Conservation (phyloP, 441 rosid genomes). For the Brassica hybrid region DNA sequence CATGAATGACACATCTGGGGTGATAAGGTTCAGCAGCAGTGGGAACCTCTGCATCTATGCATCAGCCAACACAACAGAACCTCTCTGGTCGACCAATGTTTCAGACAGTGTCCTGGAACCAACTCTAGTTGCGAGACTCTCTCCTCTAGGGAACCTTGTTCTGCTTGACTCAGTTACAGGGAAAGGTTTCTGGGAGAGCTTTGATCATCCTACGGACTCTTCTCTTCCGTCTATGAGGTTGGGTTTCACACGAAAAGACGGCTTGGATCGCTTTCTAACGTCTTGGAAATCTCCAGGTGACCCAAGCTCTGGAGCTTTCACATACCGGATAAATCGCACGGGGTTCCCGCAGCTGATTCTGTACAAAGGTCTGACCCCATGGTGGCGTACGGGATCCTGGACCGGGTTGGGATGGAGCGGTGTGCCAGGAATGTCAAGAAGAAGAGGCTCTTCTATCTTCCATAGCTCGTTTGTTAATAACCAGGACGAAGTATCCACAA, state of each 20-base stretch:
- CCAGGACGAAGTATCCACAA: too few relatives aligned
- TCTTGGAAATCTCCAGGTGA: slow-evolving; percentile 69
- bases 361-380: slow-evolving; percentile 48
- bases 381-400: slow-evolving; percentile 70
- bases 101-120: slow-evolving; percentile 14
- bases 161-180: slow-evolving; percentile 41
- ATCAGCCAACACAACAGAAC: slow-evolving; percentile 41
- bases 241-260: slow-evolving; percentile 47
- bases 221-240: slow-evolving; percentile 58
- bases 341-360: slow-evolving; percentile 61
- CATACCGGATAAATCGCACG: slow-evolving; percentile 46
- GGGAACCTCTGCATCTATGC: slow-evolving; percentile 53
- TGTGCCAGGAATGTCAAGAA: slow-evolving; percentile 54
- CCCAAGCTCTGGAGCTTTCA: slow-evolving; percentile 54
- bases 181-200: slow-evolving; percentile 62
- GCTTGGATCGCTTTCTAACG: slow-evolving; percentile 41
- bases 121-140: slow-evolving; percentile 50
- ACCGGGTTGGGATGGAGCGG: slow-evolving; percentile 63
- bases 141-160: slow-evolving; percentile 66
- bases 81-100: slow-evolving; percentile 64
- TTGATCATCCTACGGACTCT: slow-evolving; percentile 60
- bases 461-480: slow-evolving; percentile 3
- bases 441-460: slow-evolving; percentile 26
- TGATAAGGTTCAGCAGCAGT: slow-evolving; percentile 43
- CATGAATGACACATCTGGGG: slow-evolving; percentile 47